These are phyloP conservation scores for Penicillium sp. DNA, from an alignment of 2,329 filamentous ascomycete species.

Conservation along the genomic window DNA sequence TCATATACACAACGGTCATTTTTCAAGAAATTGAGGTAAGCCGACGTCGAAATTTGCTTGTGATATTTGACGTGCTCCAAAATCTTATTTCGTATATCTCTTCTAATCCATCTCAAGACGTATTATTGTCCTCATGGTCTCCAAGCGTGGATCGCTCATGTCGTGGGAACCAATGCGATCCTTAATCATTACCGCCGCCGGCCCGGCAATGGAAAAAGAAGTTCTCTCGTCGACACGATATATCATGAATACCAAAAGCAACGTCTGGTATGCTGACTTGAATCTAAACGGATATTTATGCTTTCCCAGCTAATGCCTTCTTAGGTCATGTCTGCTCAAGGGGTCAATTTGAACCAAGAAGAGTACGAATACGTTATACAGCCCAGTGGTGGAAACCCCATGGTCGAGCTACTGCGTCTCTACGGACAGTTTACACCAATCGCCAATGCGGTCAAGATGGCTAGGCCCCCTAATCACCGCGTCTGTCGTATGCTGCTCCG, in stretches of 20 bases:
- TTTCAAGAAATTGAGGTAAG: constrained; percentile 13
- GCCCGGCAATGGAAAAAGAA: neutral
- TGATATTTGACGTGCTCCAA: neutral
- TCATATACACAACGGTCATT: constrained; percentile 7
- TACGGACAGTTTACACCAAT: constrained; percentile 4
- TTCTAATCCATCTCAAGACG: neutral
- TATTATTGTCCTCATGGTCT: constrained; percentile 8
- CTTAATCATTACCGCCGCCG: constrained; percentile 4
- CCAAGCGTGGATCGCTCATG: constrained; percentile 7
- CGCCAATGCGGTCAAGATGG: neutral
- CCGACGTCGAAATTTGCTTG: neutral
- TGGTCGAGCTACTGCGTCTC: constrained; percentile 2
- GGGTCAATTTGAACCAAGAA: constrained; percentile 2
- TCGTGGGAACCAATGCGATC: constrained; percentile 11
- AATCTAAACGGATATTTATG: too few relatives aligned
- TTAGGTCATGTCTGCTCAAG: constrained; percentile 7
- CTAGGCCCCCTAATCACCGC: neutral
- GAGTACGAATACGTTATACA: constrained; percentile 9
- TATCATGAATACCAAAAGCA: constrained; percentile 10
- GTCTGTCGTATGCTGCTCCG: constrained; percentile 2
- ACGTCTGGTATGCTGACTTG: constrained; percentile 1
- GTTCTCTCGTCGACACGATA: constrained; percentile 5
- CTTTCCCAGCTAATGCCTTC: neutral
- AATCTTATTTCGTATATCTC: neutral
- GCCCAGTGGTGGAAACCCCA: neutral